Percentiles rank a stretch among this genome's conserved stretches.
Conservation (phyloP, 2,329 filamentous ascomycete species). For the Trichophyton verrucosum region DNA sequence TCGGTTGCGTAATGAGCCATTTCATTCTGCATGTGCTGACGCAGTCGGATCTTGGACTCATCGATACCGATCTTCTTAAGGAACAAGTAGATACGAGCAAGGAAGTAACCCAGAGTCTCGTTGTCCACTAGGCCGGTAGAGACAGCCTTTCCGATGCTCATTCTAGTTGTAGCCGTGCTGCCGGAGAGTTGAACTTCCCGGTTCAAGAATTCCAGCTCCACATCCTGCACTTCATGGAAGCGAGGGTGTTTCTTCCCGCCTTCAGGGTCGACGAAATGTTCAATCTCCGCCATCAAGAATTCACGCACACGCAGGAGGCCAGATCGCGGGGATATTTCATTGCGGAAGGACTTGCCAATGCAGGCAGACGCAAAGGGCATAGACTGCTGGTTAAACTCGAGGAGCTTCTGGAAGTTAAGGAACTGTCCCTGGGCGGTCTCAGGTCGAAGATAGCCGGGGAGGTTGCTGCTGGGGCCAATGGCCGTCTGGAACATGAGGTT, state of each 20-base stretch:
- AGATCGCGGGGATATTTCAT: constrained; percentile 88
- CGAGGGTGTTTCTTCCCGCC: constrained; percentile 88
- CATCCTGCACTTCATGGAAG: constrained; percentile 71
- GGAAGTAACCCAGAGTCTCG: constrained; percentile 94
- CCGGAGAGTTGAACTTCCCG: constrained; percentile 75
- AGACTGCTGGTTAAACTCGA: constrained; percentile 86
- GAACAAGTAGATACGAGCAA: constrained; percentile 87
- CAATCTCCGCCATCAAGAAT: constrained; percentile 97
- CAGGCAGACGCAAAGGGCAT: constrained; percentile 97
- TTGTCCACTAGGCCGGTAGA: constrained; percentile 76
- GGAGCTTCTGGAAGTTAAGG: constrained; percentile 87
- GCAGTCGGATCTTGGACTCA: constrained; percentile 77
- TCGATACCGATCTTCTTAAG: constrained; percentile 80
- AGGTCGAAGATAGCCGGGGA: constrained; percentile 73
- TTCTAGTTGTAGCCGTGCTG: constrained; percentile 60
- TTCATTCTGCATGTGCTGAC: constrained; percentile 88
- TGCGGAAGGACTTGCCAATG: constrained; percentile 95
- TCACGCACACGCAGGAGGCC: constrained; percentile 90
- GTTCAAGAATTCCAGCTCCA: constrained; percentile 74
- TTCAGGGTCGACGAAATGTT: constrained; percentile 93
- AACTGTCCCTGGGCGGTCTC: constrained; percentile 98
- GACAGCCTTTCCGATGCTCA: constrained; percentile 79
- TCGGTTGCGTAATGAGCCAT: constrained; percentile 92
- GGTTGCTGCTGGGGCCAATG: constrained; percentile 83
- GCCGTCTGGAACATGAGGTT: constrained; percentile 98